These are phyloP conservation scores for Cardamine resedifolia DNA, from an alignment of 345 rosid species.

Conservation along the genomic window DNA sequence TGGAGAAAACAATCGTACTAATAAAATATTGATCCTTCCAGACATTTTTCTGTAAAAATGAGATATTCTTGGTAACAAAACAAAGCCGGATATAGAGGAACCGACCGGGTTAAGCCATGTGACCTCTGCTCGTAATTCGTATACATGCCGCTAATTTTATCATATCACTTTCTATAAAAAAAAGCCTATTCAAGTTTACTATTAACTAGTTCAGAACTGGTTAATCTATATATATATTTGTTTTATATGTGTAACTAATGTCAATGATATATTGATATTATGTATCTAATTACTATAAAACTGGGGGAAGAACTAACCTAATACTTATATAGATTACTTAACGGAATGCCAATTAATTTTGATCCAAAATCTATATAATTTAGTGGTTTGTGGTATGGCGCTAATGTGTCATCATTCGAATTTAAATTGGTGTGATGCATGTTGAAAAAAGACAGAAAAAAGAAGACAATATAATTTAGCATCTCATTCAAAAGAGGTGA, in stretches of 20 bases:
- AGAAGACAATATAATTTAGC: too few relatives aligned
- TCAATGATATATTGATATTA: too few relatives aligned
- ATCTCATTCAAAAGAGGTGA: neutral
- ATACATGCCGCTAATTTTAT: conserved; percentile 3
- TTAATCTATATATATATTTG: neutral
- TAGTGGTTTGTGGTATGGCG: too few relatives aligned
- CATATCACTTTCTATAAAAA: neutral
- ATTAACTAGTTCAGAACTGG: too few relatives aligned
- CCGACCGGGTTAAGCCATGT: conserved; percentile 9
- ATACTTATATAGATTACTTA: neutral
- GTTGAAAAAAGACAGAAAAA: too few relatives aligned
- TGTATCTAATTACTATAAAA: neutral
- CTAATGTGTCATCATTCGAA: too few relatives aligned
- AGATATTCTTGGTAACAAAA: neutral
- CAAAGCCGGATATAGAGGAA: conserved; percentile 2
- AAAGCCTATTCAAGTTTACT: neutral
- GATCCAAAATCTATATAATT: neutral
- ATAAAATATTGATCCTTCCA: neutral
- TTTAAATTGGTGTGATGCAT: too few relatives aligned
- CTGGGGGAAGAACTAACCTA: neutral
- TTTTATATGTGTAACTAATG: neutral
- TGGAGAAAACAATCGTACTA: neutral
- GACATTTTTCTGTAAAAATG: neutral
- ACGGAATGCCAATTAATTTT: too few relatives aligned
- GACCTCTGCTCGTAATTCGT: neutral